Evolutionary conservation across 2,329 filamentous ascomycete genomes (phyloP).

Genomic region (Cladosporium sp.): DNA sequence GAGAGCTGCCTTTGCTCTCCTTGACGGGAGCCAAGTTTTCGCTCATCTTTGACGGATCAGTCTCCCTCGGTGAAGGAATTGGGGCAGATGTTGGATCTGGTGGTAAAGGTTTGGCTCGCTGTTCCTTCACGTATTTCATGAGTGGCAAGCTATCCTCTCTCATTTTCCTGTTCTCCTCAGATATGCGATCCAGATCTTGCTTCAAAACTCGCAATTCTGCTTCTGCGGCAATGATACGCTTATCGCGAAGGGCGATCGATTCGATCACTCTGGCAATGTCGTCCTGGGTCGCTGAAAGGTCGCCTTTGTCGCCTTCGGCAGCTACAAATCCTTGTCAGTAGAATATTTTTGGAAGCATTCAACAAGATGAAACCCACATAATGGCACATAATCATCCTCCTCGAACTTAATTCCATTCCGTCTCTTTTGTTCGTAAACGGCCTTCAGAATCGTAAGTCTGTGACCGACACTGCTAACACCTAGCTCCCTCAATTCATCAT

Average conservation of each 20-base stretch:
- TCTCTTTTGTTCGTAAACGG: constrained; percentile 92
- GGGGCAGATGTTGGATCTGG: constrained; percentile 47
- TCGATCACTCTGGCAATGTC: constrained; percentile 89
- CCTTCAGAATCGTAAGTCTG: constrained; percentile 89
- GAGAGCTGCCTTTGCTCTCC: constrained; percentile 39
- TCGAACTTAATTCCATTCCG: constrained; percentile 89
- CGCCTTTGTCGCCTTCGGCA: constrained; percentile 80
- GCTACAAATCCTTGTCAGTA: constrained; percentile 49
- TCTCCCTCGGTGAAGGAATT: constrained; percentile 31
- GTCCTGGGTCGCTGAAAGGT: constrained; percentile 82
- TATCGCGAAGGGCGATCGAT: constrained; percentile 82
- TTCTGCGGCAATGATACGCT: constrained; percentile 79
- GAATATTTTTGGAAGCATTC: neutral
- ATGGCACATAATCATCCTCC: constrained; percentile 85
- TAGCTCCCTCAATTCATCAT: constrained; percentile 94
- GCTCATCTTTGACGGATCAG: constrained; percentile 21
- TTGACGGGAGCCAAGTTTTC: constrained; percentile 26
- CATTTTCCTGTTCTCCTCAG: constrained; percentile 81
- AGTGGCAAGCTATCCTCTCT: constrained; percentile 89
- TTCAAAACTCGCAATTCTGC: constrained; percentile 73
- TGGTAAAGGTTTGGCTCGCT: constrained; percentile 78
- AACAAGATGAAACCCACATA: constrained; percentile 32
- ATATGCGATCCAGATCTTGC: constrained; percentile 43
- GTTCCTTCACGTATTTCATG: constrained; percentile 85
- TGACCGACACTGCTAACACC: constrained; percentile 90